Conservation (phyloP, 805 yeast genomes). For the Metschnikowia matae region DNA sequence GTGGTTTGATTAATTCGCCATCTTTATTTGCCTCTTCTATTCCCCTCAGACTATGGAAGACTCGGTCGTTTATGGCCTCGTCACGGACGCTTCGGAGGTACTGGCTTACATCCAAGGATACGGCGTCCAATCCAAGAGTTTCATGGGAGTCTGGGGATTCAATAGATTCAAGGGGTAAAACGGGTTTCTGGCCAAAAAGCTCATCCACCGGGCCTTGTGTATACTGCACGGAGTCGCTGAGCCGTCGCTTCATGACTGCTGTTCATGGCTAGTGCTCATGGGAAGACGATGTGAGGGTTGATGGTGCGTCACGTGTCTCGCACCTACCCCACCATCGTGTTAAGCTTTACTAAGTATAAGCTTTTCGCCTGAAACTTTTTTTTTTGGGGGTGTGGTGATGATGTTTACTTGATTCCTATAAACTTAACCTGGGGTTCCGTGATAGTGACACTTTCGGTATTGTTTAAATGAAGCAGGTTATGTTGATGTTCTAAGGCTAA, state of each 20-base stretch:
- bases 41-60: slow-evolving; percentile 10
- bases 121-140: slow-evolving; percentile 3
- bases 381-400: too few species aligned
- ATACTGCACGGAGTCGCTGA: slow-evolving; percentile 4
- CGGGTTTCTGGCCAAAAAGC: slow-evolving; percentile 30
- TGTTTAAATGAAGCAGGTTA: too few species aligned
- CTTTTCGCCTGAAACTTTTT: too few species aligned
- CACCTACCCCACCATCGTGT: too few species aligned
- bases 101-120: slow-evolving; percentile 14
- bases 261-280: too few species aligned
- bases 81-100: slow-evolving; percentile 28
- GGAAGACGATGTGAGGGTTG: too few species aligned
- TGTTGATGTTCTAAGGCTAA: too few species aligned
- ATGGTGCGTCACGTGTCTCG: background rate
- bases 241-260: slow-evolving; percentile 1
- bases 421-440: too few species aligned
- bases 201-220: slow-evolving; percentile 24
- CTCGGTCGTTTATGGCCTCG: slow-evolving; percentile 27
- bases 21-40: background rate
- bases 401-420: too few species aligned
- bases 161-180: slow-evolving; percentile 19
- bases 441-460: too few species aligned
- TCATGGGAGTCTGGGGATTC: background rate
- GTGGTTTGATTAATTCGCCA: background rate
- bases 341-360: too few species aligned